Percentiles rank a stretch among this genome's conserved stretches.
Conservation (phyloP, 148 eudicot species). For the Amaranthus cruentus region DNA sequence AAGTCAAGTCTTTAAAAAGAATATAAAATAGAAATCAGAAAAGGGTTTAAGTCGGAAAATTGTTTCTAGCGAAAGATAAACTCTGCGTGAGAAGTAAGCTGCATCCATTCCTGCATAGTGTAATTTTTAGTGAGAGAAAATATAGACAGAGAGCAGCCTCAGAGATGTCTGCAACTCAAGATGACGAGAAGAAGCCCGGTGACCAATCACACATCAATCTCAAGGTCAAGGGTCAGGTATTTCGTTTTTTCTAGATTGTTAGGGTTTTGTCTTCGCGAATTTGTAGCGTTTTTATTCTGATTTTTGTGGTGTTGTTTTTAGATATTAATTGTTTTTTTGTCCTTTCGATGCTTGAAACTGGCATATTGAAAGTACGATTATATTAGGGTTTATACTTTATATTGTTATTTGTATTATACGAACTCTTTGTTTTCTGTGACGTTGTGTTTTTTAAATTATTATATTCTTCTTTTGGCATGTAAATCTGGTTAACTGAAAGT, state of each 20-base stretch:
- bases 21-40: background rate
- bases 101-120: background rate
- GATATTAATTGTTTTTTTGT: background rate
- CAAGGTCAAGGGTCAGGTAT: conserved; percentile 50
- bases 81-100: conserved; percentile 1
- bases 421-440: background rate
- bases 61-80: background rate
- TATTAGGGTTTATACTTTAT: background rate
- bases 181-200: conserved; percentile 43
- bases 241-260: background rate
- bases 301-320: background rate
- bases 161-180: conserved; percentile 32
- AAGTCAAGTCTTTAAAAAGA: too few relatives aligned
- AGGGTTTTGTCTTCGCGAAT: background rate
- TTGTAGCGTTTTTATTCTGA: background rate
- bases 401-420: background rate
- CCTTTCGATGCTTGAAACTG: background rate
- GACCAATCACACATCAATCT: conserved; percentile 45
- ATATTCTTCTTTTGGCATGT: too few relatives aligned
- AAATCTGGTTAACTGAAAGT: too few relatives aligned
- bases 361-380: background rate
- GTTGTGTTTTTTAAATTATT: too few relatives aligned
- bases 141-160: background rate
- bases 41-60: background rate
- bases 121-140: conserved; percentile 5